These are phyloP conservation scores for Arthrinium puccinioides DNA, from an alignment of 2,329 filamentous ascomycete species.

Conservation along the genomic window DNA sequence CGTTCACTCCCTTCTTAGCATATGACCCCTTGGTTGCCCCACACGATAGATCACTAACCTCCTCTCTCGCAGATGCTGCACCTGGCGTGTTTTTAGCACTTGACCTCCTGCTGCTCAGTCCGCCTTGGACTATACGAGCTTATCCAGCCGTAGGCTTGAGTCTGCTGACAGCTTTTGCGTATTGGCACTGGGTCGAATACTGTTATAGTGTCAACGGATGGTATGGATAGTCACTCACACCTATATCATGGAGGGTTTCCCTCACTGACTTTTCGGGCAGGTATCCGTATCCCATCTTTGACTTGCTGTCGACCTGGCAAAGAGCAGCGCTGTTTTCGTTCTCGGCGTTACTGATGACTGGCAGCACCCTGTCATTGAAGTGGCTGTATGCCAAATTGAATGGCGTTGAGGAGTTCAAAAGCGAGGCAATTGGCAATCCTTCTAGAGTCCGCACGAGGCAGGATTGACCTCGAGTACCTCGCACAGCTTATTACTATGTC, in stretches of 20 bases:
- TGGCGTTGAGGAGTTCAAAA: constrained; percentile 38
- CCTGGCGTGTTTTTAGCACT: constrained; percentile 57
- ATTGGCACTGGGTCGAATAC: constrained; percentile 73
- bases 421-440: constrained; percentile 21
- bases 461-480: no score
- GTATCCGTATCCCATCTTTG: constrained; percentile 86
- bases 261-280: constrained; percentile 26
- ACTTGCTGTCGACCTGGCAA: constrained; percentile 55
- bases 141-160: constrained; percentile 53
- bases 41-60: no score
- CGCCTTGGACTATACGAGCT: constrained; percentile 61
- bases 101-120: constrained; percentile 62
- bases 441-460: constrained; percentile 11
- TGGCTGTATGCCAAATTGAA: constrained; percentile 63
- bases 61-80: no score
- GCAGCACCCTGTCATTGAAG: constrained; percentile 61
- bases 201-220: constrained; percentile 62
- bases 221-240: constrained; percentile 33
- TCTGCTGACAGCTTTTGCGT: constrained; percentile 52
- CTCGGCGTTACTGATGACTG: constrained; percentile 65
- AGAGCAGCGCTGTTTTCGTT: constrained; percentile 61
- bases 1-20: no score
- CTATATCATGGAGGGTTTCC: neutral
- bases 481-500: no score
- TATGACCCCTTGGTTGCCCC: no score